Evolutionary conservation across 2,329 filamentous ascomycete genomes (phyloP).

Genomic region (Xenosphaeropsis pyriputrescens): DNA sequence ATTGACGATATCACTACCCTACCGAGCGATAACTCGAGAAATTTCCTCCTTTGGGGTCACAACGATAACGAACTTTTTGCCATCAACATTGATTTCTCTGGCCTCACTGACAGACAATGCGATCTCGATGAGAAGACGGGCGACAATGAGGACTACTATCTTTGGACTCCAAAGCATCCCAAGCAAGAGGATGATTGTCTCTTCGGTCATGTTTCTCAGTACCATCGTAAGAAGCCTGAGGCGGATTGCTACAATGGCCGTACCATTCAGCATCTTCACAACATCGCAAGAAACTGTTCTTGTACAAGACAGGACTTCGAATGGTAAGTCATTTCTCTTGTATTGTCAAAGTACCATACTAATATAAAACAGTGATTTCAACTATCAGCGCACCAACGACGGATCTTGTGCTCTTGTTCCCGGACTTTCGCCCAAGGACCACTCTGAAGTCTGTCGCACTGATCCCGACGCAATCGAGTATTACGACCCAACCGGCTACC

Average conservation of each 20-base stretch:
- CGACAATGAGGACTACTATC: conserved; percentile 58
- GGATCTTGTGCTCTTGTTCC: conserved; percentile 64
- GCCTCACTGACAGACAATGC: conserved; percentile 62
- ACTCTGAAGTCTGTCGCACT: conserved; percentile 37
- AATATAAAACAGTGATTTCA: conserved; percentile 58
- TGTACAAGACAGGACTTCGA: conserved; percentile 83
- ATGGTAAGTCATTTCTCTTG: conserved; percentile 45
- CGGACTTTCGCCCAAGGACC: conserved; percentile 52
- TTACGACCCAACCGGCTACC: conserved; percentile 76
- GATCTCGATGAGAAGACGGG: conserved; percentile 45
- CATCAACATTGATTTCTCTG: conserved; percentile 80
- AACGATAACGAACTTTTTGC: conserved; percentile 44
- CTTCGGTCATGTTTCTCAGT: conserved; percentile 81
- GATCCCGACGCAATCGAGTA: conserved; percentile 63
- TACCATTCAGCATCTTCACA: conserved; percentile 55
- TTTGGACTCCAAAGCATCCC: conserved; percentile 83
- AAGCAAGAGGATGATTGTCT: conserved; percentile 65
- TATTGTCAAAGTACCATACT: conserved; percentile 3
- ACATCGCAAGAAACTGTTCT: conserved; percentile 58
- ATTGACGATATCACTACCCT: conserved; percentile 77
- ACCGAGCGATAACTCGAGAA: conserved; percentile 75
- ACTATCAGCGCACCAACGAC: conserved; percentile 68
- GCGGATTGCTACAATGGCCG: conserved; percentile 70
- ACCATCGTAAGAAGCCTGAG: conserved; percentile 77
- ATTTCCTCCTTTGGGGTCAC: conserved; percentile 82